Conservation (phyloP, 176 grass and related monocot species). For the Lolium perenne region DNA sequence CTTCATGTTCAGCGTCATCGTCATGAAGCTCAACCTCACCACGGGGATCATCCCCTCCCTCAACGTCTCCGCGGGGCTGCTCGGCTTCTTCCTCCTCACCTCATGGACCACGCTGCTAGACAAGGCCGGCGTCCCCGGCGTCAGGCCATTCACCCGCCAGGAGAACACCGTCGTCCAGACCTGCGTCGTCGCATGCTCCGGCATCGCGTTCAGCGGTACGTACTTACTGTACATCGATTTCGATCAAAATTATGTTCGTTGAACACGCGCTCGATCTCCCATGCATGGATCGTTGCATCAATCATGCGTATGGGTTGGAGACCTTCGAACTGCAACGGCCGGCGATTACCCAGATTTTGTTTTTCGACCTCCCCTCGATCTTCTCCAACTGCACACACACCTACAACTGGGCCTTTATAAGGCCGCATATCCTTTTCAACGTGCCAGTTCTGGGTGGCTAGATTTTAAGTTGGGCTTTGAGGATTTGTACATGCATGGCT, state of each 20-base stretch:
- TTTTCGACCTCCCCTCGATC: neutral
- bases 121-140: constrained; percentile 47
- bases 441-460: neutral
- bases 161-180: constrained; percentile 36
- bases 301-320: neutral
- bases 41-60: constrained; percentile 88
- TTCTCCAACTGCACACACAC: neutral
- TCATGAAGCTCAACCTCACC: constrained; percentile 98
- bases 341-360: neutral
- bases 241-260: too few species aligned
- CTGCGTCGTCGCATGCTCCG: constrained; percentile 54
- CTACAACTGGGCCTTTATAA: neutral
- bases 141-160: constrained; percentile 67
- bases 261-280: too few species aligned
- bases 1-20: constrained; percentile 79
- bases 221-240: neutral
- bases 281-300: neutral
- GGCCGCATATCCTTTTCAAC: neutral
- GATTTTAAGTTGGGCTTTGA: neutral
- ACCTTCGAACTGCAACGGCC: neutral
- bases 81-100: constrained; percentile 85
- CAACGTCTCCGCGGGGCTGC: constrained; percentile 86
- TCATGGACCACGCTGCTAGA: constrained; percentile 56
- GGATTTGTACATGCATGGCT: neutral
- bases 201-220: constrained; percentile 87